These are phyloP conservation scores for Cordia subcordata DNA, from an alignment of 257 asterid genomes.

Conservation along the genomic window DNA sequence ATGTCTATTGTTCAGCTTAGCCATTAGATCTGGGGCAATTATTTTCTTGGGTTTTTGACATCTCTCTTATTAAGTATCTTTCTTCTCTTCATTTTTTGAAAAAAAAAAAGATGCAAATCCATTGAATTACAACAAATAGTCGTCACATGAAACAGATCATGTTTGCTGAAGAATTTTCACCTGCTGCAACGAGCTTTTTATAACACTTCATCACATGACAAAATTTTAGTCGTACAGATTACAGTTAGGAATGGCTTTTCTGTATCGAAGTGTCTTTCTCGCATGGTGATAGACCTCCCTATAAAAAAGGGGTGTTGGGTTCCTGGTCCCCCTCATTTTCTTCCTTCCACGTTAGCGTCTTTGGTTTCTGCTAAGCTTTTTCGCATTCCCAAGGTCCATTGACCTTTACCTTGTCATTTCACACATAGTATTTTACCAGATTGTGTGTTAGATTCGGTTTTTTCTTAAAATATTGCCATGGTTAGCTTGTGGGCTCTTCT, in stretches of 20 bases:
- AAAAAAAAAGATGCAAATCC: too few species aligned
- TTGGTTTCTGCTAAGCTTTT: background rate
- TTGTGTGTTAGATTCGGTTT: too few species aligned
- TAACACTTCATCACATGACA: constrained; percentile 6
- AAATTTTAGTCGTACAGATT: background rate
- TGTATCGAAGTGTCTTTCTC: background rate
- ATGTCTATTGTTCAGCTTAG: too few species aligned
- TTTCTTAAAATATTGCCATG: too few species aligned
- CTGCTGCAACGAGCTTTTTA: background rate
- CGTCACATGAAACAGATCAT: constrained; percentile 14
- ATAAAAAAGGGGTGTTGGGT: constrained; percentile 1
- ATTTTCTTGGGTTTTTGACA: too few species aligned
- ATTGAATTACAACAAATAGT: too few species aligned
- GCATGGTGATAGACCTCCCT: constrained; percentile 1
- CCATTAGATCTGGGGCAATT: too few species aligned
- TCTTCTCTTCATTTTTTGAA: too few species aligned
- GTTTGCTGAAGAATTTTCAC: constrained; percentile 7
- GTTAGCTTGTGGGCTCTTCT: too few species aligned
- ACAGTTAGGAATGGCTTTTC: background rate
- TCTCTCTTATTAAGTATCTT: too few species aligned
- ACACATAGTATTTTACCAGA: too few species aligned
- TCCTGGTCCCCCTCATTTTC: background rate
- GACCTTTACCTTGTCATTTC: background rate
- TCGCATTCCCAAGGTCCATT: background rate
- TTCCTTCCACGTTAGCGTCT: background rate